A percentile compares a stretch with the other conserved stretches of the same genome.
Evolutionary conservation across 164 flowering plant species (phyloP).

Genomic region (Magnolia kwangsiensis): DNA sequence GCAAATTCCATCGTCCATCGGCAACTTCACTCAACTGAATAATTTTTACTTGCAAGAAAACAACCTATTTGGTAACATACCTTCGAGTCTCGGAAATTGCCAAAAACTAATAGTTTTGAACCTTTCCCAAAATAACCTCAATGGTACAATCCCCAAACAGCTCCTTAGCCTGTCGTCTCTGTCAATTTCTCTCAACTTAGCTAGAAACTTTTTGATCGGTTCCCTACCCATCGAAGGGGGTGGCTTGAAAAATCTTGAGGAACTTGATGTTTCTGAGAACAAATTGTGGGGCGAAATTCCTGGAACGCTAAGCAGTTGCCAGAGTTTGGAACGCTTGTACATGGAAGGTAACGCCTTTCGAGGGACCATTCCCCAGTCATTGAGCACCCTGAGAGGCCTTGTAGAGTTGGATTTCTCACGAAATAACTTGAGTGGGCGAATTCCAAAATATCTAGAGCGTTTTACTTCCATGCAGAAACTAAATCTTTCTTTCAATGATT

Average conservation of each 20-base stretch:
- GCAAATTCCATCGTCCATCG: slow-evolving; percentile 27
- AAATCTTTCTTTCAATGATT: slow-evolving; percentile 13
- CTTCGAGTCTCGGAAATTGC: slow-evolving; percentile 8
- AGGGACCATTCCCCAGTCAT: slow-evolving; percentile 26
- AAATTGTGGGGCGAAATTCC: slow-evolving; percentile 37
- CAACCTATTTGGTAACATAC: slow-evolving; percentile 5
- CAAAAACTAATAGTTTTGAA: background rate
- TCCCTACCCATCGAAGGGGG: slow-evolving; percentile 30
- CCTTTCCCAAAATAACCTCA: slow-evolving; percentile 8
- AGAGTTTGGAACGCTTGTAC: slow-evolving; percentile 11
- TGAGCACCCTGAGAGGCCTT: slow-evolving; percentile 10
- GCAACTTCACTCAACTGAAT: slow-evolving; percentile 21
- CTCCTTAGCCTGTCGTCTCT: slow-evolving; percentile 18
- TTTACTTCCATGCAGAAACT: background rate
- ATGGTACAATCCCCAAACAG: slow-evolving; percentile 27
- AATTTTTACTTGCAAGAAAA: slow-evolving; percentile 4
- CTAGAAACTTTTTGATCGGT: slow-evolving; percentile 31
- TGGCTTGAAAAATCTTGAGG: slow-evolving; percentile 15
- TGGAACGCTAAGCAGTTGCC: slow-evolving; percentile 16
- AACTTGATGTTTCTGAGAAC: slow-evolving; percentile 27
- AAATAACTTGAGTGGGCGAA: slow-evolving; percentile 21
- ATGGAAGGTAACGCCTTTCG: slow-evolving; percentile 24
- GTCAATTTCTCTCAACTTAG: slow-evolving; percentile 18
- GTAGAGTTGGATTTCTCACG: slow-evolving; percentile 15
- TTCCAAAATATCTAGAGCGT: slow-evolving; percentile 1